Conservation (phyloP, 768 basidiomycete genomes). For the Chalciporus chontae region DNA sequence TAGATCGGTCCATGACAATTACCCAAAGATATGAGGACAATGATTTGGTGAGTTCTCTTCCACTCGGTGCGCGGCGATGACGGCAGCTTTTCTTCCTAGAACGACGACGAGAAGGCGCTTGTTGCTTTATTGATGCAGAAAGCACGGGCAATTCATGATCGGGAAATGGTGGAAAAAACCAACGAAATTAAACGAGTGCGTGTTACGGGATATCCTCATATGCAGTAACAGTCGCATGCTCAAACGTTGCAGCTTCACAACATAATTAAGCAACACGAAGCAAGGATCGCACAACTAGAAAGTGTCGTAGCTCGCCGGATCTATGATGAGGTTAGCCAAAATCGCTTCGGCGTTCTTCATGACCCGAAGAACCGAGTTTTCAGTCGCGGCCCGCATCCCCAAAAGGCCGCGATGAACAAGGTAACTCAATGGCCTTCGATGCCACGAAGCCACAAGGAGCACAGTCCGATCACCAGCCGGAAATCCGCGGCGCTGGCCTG, state of each 20-base stretch:
- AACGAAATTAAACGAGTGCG: conserved; percentile 55
- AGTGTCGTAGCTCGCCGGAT: conserved; percentile 43
- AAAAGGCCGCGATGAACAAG: conserved; percentile 13
- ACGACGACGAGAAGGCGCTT: conserved; percentile 47
- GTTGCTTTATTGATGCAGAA: conserved; percentile 42
- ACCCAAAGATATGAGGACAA: conserved; percentile 42
- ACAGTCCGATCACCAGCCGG: conserved; percentile 13
- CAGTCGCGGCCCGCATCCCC: conserved; percentile 10
- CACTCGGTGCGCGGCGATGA: conserved; percentile 8
- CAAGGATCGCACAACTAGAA: conserved; percentile 45
- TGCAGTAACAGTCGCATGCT: conserved; percentile 5
- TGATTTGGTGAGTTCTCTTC: conserved; percentile 40
- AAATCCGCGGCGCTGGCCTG: conserved; percentile 16
- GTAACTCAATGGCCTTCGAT: conserved; percentile 10
- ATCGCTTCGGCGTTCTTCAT: conserved; percentile 10
- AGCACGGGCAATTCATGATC: conserved; percentile 47
- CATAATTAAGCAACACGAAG: conserved; percentile 40
- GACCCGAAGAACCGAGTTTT: conserved; percentile 11
- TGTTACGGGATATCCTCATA: conserved; percentile 5
- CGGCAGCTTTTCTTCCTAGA: conserved; percentile 31
- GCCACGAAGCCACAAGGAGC: conserved; percentile 9
- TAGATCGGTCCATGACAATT: conserved; percentile 25
- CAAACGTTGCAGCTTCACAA: conserved; percentile 43
- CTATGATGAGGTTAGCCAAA: conserved; percentile 29
- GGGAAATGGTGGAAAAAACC: conserved; percentile 49